phyloP scores from a whole-genome alignment of 2,329 filamentous ascomycete species.

The Shiraia bambusicola region DNA sequence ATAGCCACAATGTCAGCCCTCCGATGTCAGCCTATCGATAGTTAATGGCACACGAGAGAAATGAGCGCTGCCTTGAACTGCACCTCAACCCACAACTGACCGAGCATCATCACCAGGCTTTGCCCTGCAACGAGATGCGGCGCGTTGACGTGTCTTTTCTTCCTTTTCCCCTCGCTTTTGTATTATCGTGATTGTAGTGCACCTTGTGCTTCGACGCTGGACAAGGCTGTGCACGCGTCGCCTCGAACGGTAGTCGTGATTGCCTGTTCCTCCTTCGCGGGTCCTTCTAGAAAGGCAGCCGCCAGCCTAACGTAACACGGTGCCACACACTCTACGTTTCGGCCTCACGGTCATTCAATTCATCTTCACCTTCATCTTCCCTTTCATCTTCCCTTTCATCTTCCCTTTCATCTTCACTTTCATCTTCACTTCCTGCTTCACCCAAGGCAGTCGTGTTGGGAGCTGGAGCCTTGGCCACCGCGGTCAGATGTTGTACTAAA shows the following conservation, averaged over 20 bases:
- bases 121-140: no score
- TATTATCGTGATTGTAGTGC: background rate
- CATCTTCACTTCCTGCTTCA: no score
- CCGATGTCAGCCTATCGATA: slow-evolving; percentile 14
- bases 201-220: background rate
- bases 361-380: background rate
- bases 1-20: slow-evolving; percentile 9
- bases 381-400: background rate
- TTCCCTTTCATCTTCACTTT: no score
- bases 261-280: background rate
- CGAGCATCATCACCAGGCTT: no score
- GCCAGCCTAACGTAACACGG: background rate
- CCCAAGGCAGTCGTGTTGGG: no score
- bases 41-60: slow-evolving; percentile 12
- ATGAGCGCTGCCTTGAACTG: slow-evolving; percentile 2
- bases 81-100: slow-evolving; percentile 5
- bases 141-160: no score
- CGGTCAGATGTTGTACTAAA: no score
- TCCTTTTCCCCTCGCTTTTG: background rate
- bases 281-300: slow-evolving; percentile 1
- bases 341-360: background rate
- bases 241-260: background rate
- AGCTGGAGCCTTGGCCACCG: no score
- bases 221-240: slow-evolving; percentile 1
- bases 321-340: background rate